Evolutionary conservation across 768 basidiomycete genomes (phyloP), one percentile per base, ranked within the genome.

Genomic region (Solioccasus polychromus): DNA sequence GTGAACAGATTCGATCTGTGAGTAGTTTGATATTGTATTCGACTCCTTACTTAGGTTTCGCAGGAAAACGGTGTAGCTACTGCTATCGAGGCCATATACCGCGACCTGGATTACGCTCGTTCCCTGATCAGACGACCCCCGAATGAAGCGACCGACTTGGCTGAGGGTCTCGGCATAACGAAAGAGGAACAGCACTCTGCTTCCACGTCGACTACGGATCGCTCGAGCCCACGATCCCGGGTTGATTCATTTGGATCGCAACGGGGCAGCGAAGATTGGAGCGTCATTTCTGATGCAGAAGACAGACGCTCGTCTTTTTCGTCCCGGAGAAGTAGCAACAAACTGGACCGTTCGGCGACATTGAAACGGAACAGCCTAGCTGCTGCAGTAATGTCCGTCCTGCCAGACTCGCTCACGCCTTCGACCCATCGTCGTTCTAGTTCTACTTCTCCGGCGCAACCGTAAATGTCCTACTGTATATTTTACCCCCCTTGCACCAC

Each of bases 51-150:
- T 52, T 39, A 47, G 8, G 17, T n/a, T 34, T 41, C 46, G 17
- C 58, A 94, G 92, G 95, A 99, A 72, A 85, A 92, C 51, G 95
- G 95, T n/a, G 92, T 97, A 2, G 77, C 80, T 2, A 92, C 80
- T 25, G 96, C 96, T 14, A 85, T 97, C 47, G 94, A 98, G 66
- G 83, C 87, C 22, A 93, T 99, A 52, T 99, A 98, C 62, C 83
- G 96, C 36, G 94, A 99, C 61, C 69, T 98, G 45, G 95, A 98
- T 50, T 97, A 97, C 63, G 92, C 95, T 28, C 81, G 88, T 28
- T 85, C 87, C 8, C 68, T 96, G 39, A 82, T 97, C 53, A 94
- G 92, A 62, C 79, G 76, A 25, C 60, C 61, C 14, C 47, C 60
- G 1, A 53, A 54, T 8, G 55, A 48, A 19, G 52, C 62, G 14